Evolutionary conservation across 768 basidiomycete genomes (phyloP).

Genomic region (Gymnopilus junonius): DNA sequence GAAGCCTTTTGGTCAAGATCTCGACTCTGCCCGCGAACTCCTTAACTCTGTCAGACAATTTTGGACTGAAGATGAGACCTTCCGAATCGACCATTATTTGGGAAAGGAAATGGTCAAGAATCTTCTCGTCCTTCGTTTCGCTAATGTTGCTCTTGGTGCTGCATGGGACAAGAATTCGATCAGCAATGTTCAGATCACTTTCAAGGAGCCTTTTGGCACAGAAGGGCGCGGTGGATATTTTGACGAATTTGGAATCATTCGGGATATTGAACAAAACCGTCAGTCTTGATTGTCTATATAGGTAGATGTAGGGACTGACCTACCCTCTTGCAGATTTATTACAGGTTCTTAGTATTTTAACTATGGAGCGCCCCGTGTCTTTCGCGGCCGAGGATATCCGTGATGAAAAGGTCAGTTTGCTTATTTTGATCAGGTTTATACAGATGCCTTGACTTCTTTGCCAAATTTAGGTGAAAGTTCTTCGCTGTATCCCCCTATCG

Average conservation of each 20-base stretch:
- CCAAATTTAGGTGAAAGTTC: conserved; percentile 83
- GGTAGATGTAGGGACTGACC: conserved; percentile 14
- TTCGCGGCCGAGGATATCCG: conserved; percentile 98
- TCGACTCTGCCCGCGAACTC: conserved; percentile 80
- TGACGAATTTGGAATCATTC: conserved; percentile 99
- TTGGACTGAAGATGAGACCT: conserved; percentile 97
- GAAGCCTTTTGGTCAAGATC: conserved; percentile 98
- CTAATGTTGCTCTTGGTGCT: conserved; percentile 87
- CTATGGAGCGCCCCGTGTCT: conserved; percentile 98
- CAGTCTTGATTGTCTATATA: conserved; percentile 41
- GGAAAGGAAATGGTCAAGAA: conserved; percentile 99
- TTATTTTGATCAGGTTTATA: conserved; percentile 2
- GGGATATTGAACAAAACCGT: conserved; percentile 98
- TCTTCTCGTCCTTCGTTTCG: conserved; percentile 92
- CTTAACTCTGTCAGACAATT: conserved; percentile 79
- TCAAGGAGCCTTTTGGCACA: conserved; percentile 99
- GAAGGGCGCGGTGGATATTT: conserved; percentile 99
- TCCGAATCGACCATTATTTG: conserved; percentile 98
- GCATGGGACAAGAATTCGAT: conserved; percentile 97
- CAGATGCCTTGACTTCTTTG: conserved; percentile 5
- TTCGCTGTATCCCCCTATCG: conserved; percentile 88
- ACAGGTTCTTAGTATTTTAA: conserved; percentile 92
- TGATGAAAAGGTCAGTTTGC: conserved; percentile 84
- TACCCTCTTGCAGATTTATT: conserved; percentile 68
- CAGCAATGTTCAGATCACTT: conserved; percentile 97